Base-by-base conservation (phyloP, 257 asterid species). In the Lavandula angustifolia region DNA sequence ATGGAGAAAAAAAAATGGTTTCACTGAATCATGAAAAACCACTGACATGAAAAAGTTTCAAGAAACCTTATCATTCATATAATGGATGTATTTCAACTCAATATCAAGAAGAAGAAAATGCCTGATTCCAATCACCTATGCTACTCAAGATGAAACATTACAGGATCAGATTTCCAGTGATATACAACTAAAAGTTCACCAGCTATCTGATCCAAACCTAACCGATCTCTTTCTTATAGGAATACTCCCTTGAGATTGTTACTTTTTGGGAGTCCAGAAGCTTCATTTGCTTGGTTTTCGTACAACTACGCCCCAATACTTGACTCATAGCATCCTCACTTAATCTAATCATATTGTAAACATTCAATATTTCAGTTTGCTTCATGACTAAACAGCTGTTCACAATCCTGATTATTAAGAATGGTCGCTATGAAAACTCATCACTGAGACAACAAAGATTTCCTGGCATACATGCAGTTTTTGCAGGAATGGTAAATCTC, bases 131-230 rank as follows among this genome's bases (percentile, higher is more conserved):
- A 50, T 49, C 49, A 40, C 50, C 51, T 41, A 49, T 56, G 27
- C 64, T 41, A 60, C 6, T 60, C 16, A 34, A 53, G 57, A 69
- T 51, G 35, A 40, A 40, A 48, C 9, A 10, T 50, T 33, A 50
- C 60, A 47, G 46, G 49, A 51, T 52, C 66, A 44, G 53, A 60
- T 27, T 55, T 50, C 55, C 27, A 46, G 57, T 51, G 13, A 27
- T 68, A 38, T 18, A 55, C 37, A 69, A 40, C 42, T 37, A 58
- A 62, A 68, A 56, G 58, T n/a, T 49, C 67, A 44, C 44, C 49
- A 38, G 59, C 52, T 16, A 42, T 33, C 34, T 43, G 16, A 60
- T 12, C 38, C 60, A 22, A 22, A 22, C 27, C 27, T 22, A 22
- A 0, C 27, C 2, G 27, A 22, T 22, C 27, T 22, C 27, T 22